Base-by-base conservation (phyloP, 2,329 filamentous ascomycete genomes). In the Polytolypa hystricis region DNA sequence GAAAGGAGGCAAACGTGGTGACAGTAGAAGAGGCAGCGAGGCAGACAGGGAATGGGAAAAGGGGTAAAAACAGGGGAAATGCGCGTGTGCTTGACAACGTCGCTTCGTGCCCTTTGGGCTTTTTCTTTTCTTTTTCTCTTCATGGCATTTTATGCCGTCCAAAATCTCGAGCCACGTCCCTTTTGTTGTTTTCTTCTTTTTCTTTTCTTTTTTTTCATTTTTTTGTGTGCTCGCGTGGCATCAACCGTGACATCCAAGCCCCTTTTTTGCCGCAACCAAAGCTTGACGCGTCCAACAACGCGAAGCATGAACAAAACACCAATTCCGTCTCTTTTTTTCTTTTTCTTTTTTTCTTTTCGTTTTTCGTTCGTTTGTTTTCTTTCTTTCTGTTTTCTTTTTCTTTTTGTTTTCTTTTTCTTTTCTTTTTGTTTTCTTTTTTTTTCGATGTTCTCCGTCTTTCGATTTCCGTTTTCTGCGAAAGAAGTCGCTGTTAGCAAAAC, bases 401-500 rank as follows among this genome's bases (percentile, higher is more conserved):
- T 19, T 34, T 38, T 29, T 20, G 27, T 5, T 39, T 21, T 18
- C 30, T 39, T 30, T 30, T 34, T 26, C 18, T 34, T 34, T 30
- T 19, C 10, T 33, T 19, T 19, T 33, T 19, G 7, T 25, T 25
- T 25, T 25, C n/a, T 25, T 25, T 25, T 7, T n/a, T 7, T 7
- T 25, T 7, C 21, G 21, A 7, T n/a, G 21, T 25, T 7, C 21
- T n/a, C 21, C 21, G 21, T n/a, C n/a, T n/a, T n/a, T n/a, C n/a
- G n/a, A n/a, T n/a, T n/a, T n/a, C n/a, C n/a, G n/a, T n/a, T n/a
- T n/a, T n/a, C n/a, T n/a, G n/a, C n/a, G n/a, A n/a, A n/a, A n/a
- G n/a, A n/a, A n/a, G n/a, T n/a, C n/a, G n/a, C n/a, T n/a, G n/a
- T n/a, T n/a, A n/a, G n/a, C n/a, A n/a, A n/a, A n/a, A n/a, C n/a